A percentile compares a stretch with the other conserved stretches of the same genome.
Evolutionary conservation across 1,284 basidiomycete genomes (phyloP).

Genomic region (Golubevia sp.): DNA sequence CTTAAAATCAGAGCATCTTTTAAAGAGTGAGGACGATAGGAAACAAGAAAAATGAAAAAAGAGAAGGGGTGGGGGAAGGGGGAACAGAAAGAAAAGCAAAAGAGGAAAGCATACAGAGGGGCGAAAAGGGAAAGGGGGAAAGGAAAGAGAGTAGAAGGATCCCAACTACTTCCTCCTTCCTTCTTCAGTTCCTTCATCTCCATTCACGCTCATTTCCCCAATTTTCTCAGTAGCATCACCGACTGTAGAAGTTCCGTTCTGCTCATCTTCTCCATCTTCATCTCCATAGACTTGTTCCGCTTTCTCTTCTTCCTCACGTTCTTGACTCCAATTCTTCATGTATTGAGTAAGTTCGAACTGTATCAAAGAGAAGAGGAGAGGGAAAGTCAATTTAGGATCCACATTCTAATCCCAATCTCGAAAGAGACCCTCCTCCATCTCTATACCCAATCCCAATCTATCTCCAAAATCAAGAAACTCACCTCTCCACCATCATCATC

Average conservation of each 20-base stretch:
- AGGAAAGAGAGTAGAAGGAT: no score
- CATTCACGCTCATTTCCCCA: slow-evolving; percentile 8
- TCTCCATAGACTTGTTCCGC: slow-evolving; percentile 6
- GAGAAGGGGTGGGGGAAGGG: no score
- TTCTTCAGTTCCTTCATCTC: slow-evolving; percentile 13
- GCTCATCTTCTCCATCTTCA: slow-evolving; percentile 9
- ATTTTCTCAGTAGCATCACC: slow-evolving; percentile 4
- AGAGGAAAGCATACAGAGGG: no score
- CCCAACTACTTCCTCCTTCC: slow-evolving; percentile 7
- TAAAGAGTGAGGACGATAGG: no score
- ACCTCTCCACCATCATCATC: slow-evolving; percentile 34
- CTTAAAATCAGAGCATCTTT: no score
- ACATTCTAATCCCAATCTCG: not conserved
- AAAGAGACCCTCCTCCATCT: not conserved
- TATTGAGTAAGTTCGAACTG: slow-evolving; percentile 47
- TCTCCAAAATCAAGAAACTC: no score
- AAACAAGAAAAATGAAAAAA: no score
- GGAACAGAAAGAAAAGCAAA: no score
- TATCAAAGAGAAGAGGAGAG: not conserved
- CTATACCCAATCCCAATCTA: no score
- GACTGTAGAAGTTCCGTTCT: not conserved
- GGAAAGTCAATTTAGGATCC: not conserved
- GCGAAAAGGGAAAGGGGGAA: no score
- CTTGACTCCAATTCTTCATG: slow-evolving; percentile 50
- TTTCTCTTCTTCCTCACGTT: slow-evolving; percentile 23